Conservation (phyloP, 768 basidiomycete species). For the Neoboletus magnificus region DNA sequence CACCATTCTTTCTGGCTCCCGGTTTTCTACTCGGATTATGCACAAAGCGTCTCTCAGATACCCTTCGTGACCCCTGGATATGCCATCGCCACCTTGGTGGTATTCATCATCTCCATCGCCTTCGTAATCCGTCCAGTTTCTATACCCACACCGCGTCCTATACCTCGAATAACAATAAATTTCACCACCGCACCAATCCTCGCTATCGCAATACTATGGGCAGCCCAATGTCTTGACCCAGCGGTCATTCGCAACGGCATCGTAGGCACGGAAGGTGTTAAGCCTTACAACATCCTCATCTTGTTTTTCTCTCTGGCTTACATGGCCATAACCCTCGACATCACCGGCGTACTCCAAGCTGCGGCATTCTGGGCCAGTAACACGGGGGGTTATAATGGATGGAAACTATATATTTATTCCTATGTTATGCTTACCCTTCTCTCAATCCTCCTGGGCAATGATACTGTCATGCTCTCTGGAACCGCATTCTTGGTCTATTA, state of each 20-base stretch:
- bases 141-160: constrained; percentile 37
- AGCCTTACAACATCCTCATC: constrained; percentile 91
- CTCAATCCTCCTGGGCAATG: constrained; percentile 85
- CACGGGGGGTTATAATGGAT: constrained; percentile 67
- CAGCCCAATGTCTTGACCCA: constrained; percentile 47
- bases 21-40: too few species aligned
- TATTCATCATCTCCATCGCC: constrained; percentile 52
- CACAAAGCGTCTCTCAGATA: too few species aligned
- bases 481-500: constrained; percentile 90
- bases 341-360: constrained; percentile 81
- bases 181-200: constrained; percentile 54
- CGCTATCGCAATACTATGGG: constrained; percentile 52
- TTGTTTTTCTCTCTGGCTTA: constrained; percentile 91
- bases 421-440: constrained; percentile 77
- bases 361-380: constrained; percentile 89
- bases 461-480: constrained; percentile 89
- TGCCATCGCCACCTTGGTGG: constrained; percentile 47
- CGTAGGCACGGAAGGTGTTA: constrained; percentile 72
- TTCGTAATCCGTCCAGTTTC: constrained; percentile 48
- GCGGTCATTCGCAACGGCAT: constrained; percentile 69
- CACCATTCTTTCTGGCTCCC: too few species aligned
- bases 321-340: constrained; percentile 88
- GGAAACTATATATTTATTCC: constrained; percentile 72
- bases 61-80: constrained; percentile 42
- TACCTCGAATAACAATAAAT: constrained; percentile 40